These are phyloP conservation scores for Paraconiothyrium brasiliense DNA, from an alignment of 2,329 filamentous ascomycete species.

Conservation along the genomic window DNA sequence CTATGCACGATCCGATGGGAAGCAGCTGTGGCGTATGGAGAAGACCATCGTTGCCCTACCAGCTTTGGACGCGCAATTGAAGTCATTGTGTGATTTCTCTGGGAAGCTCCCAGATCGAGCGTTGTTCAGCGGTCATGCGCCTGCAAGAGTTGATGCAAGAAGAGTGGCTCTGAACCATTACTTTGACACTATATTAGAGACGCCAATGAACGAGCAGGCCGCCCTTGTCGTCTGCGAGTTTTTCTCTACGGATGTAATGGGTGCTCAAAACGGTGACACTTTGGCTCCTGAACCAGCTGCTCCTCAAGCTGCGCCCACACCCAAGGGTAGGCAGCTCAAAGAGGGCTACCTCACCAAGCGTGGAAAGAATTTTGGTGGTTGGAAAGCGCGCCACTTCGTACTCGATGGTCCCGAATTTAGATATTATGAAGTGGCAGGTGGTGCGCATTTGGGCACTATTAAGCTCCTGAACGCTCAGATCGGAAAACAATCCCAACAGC, in stretches of 20 bases:
- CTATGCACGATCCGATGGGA: conserved; percentile 76
- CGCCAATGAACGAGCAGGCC: conserved; percentile 77
- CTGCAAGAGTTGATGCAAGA: conserved; percentile 89
- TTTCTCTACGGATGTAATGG: conserved; percentile 73
- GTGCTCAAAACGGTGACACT: conserved; percentile 63
- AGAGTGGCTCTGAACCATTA: conserved; percentile 83
- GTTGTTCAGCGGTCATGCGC: conserved; percentile 90
- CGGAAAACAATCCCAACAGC: conserved; percentile 82
- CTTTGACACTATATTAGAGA: conserved; percentile 85
- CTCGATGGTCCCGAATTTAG: conserved; percentile 77
- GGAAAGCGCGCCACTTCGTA: conserved; percentile 85
- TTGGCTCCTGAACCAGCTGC: conserved; percentile 64
- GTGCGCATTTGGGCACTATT: conserved; percentile 90
- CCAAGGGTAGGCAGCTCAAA: conserved; percentile 71
- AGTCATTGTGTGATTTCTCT: conserved; percentile 75
- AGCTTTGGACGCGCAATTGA: conserved; percentile 83
- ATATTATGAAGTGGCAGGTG: conserved; percentile 92
- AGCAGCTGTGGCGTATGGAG: conserved; percentile 92
- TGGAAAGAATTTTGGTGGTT: conserved; percentile 98
- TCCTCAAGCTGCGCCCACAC: conserved; percentile 52
- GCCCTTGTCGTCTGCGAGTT: conserved; percentile 88
- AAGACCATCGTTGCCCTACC: conserved; percentile 85
- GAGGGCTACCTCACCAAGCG: conserved; percentile 95
- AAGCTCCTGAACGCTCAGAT: conserved; percentile 92
- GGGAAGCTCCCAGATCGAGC: conserved; percentile 83